Evolutionary conservation across 164 flowering plant species (phyloP).

Genomic region (Vitis vinifera): DNA sequence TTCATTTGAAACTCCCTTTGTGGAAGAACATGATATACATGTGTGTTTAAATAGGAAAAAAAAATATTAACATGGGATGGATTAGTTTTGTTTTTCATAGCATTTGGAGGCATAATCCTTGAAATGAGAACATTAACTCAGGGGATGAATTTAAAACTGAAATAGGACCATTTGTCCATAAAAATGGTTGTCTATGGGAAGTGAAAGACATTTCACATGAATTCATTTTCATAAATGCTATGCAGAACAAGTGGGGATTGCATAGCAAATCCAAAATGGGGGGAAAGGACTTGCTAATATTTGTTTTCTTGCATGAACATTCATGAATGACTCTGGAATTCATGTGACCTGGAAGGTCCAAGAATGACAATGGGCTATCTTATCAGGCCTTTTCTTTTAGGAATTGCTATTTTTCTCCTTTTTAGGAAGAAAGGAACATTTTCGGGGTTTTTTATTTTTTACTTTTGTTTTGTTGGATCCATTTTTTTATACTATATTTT

Average conservation of each 20-base stretch:
- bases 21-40: not conserved
- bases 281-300: too few relatives aligned
- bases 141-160: not conserved
- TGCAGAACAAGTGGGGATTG: not conserved
- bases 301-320: too few relatives aligned
- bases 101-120: not conserved
- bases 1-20: not conserved
- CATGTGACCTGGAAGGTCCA: not conserved
- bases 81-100: not conserved
- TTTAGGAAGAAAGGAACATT: not conserved
- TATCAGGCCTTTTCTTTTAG: not conserved
- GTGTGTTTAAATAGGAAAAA: not conserved
- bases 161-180: not conserved
- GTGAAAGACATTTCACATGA: not conserved
- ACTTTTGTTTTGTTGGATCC: not conserved
- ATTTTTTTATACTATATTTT: not conserved
- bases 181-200: not conserved
- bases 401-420: too few relatives aligned
- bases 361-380: not conserved
- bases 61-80: too few relatives aligned
- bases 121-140: not conserved
- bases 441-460: not conserved
- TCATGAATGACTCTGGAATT: not conserved
- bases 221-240: not conserved
- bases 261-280: too few relatives aligned